Conservation (phyloP, 768 basidiomycete genomes). For the Scleroderma citrinum region DNA sequence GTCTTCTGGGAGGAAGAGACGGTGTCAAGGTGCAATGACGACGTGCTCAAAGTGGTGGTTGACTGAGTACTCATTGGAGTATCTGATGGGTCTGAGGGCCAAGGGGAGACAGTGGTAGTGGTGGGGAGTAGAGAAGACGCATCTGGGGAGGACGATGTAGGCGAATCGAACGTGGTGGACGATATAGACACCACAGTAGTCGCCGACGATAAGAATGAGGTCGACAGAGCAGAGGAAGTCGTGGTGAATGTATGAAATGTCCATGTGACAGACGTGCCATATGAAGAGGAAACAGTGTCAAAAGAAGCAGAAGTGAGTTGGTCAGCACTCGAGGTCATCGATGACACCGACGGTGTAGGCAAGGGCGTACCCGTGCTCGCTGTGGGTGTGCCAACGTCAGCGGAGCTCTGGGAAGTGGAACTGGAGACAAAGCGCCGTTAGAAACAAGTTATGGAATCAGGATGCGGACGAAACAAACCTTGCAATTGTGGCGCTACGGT, state of each 20-base stretch:
- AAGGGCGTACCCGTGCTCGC: conserved; percentile 1
- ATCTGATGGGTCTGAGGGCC: too few species aligned
- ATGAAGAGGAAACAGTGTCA: background rate
- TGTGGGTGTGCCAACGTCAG: background rate
- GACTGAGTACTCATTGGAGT: too few species aligned
- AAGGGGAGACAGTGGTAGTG: too few species aligned
- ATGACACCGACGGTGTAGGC: conserved; percentile 1
- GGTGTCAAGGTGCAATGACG: background rate
- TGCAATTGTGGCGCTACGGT: background rate
- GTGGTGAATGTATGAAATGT: background rate
- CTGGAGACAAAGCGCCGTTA: conserved; percentile 7
- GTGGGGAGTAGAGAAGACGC: background rate
- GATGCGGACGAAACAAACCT: conserved; percentile 6
- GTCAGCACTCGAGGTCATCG: background rate
- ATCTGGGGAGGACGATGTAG: background rate
- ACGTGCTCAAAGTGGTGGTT: too few species aligned
- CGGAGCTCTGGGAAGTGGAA: background rate
- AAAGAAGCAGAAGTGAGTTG: background rate
- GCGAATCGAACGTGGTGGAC: background rate
- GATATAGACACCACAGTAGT: background rate
- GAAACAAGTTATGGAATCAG: background rate
- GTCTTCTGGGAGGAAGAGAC: background rate
- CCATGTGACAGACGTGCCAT: background rate
- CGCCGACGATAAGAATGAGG: background rate
- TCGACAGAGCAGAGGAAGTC: background rate